Evolutionary conservation across 768 basidiomycete genomes (phyloP), one percentile per base, ranked within the genome.

Genomic region (Boletus eberwhitei): DNA sequence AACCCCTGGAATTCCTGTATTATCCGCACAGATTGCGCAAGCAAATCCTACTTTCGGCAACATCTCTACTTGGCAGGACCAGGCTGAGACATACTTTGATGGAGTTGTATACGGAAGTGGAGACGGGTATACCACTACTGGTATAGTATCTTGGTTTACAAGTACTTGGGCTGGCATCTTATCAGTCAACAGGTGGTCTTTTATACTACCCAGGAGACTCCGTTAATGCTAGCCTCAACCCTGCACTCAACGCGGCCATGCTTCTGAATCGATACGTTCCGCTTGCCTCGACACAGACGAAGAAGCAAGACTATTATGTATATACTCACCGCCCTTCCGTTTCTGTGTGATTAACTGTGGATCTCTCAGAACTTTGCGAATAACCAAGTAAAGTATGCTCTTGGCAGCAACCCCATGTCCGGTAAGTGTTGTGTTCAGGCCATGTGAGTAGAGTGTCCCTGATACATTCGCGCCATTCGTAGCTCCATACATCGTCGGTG

Each of bases 371-470:
- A 72, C 45, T 93, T 88, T 64, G 90, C 91, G 0, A 80, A 86
- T 67, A 74, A 71, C 34, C 94, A 98, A 69, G 61, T 95, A 12
- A 80, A 88, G 64, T 98, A 97, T 69, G 79, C 77, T 4, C 78
- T 97, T 7, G 95, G 95, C 36, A 83, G 88, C 47, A 98, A 98
- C 65, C 86, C 93, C 1, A 95, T 94, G 92, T 84, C 81, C 54
- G 81, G 90, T 88, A 63, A 45, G 78, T 66, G 32, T 22, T 11
- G 19, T 16, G 22, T 42, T 54, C 32, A 8, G 5, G 34, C 36
- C n/a, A 22, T 6, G 2, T 12, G 7, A 34, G 46, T 21, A 24
- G n/a, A 6, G 13, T 13, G n/a, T 39, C 29, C 21, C 41, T 62
- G 35, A 56, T 44, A 22, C 31, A 17, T 48, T 36, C 36, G 9